These are phyloP conservation scores for Glarea lozoyensis DNA, from an alignment of 495 filamentous ascomycete genomes.

Conservation along the genomic window DNA sequence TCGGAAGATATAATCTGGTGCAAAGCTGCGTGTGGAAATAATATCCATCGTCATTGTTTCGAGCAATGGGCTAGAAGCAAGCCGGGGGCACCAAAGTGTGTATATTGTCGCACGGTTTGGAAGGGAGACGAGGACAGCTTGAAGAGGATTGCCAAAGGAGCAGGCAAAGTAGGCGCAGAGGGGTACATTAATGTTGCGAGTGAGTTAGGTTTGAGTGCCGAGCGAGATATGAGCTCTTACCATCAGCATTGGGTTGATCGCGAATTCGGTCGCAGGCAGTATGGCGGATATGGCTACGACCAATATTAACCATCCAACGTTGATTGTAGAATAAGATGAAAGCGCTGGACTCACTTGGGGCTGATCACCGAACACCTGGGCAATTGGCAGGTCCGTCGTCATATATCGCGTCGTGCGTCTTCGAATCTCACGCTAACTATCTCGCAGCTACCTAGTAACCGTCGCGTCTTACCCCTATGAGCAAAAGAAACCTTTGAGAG, in stretches of 20 bases:
- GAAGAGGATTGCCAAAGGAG: slow-evolving; percentile 13
- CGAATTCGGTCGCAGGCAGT: slow-evolving; percentile 1
- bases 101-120: slow-evolving; percentile 26
- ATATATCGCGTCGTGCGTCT: too few species aligned
- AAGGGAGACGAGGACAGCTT: slow-evolving; percentile 17
- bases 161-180: slow-evolving; percentile 29
- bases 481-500: too few species aligned
- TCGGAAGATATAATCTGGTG: slow-evolving; percentile 53
- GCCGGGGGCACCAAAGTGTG: slow-evolving; percentile 39
- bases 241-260: slow-evolving; percentile 14
- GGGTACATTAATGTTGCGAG: slow-evolving; percentile 52
- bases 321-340: too few species aligned
- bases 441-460: too few species aligned
- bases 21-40: slow-evolving; percentile 54
- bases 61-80: slow-evolving; percentile 49
- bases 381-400: too few species aligned
- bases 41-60: slow-evolving; percentile 56
- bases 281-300: slow-evolving; percentile 2
- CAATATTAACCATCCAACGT: too few species aligned
- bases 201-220: slow-evolving; percentile 42
- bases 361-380: too few species aligned
- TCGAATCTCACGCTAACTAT: too few species aligned
- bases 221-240: slow-evolving; percentile 19
- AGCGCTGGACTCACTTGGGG: too few species aligned
- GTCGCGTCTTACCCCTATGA: too few species aligned